A percentile compares a stretch with the other conserved stretches of the same genome.
Evolutionary conservation across 2,329 filamentous ascomycete genomes (phyloP).

Genomic region (Pyrenophora tritici-repentis): DNA sequence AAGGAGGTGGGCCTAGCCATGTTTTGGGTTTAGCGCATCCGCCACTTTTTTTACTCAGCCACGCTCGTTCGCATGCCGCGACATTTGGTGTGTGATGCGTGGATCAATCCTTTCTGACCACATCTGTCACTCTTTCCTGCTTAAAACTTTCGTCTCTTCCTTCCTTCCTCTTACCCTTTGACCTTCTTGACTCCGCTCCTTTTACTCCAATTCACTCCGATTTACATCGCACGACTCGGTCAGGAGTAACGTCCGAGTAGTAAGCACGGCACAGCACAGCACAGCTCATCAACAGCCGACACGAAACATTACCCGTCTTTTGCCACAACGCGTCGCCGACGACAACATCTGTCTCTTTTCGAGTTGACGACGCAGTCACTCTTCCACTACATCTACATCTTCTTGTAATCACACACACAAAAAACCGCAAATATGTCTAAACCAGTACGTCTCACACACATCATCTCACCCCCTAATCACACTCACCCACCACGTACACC

Average conservation of each 20-base stretch:
- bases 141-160: not conserved
- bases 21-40: slow-evolving; percentile 5
- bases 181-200: not conserved
- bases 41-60: slow-evolving; percentile 15
- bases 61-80: slow-evolving; percentile 15
- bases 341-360: no score
- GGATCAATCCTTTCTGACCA: slow-evolving; percentile 1
- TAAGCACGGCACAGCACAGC: no score
- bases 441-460: not conserved
- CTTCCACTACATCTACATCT: no score
- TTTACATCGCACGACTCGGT: no score
- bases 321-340: no score
- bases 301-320: not conserved
- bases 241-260: no score
- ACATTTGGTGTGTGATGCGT: slow-evolving; percentile 15
- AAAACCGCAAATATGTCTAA: not conserved
- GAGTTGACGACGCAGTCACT: no score
- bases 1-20: not conserved
- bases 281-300: not conserved
- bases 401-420: not conserved
- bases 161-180: slow-evolving; percentile 1
- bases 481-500: no score
- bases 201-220: not conserved
- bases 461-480: not conserved
- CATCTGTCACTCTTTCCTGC: slow-evolving; percentile 1